A percentile compares a stretch with the other conserved stretches of the same genome.
phyloP scores from a whole-genome alignment of 2,329 filamentous ascomycete genomes.

The Fusarium sp. region DNA sequence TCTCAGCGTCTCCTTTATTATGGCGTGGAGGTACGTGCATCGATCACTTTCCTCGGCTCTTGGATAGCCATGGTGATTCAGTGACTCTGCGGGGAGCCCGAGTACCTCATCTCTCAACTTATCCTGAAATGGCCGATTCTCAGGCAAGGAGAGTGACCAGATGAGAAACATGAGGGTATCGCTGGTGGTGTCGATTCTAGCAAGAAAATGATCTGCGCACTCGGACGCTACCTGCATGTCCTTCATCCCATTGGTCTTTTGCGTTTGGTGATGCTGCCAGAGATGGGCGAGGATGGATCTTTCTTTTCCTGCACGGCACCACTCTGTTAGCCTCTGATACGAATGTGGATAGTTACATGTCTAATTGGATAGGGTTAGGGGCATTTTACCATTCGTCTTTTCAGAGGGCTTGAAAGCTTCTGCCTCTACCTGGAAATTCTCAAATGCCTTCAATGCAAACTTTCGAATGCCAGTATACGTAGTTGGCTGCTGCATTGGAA shows the following conservation, averaged over 20 bases:
- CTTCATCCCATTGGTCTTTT: conserved; percentile 43
- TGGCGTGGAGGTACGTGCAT: conserved; percentile 57
- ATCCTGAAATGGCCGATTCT: conserved; percentile 55
- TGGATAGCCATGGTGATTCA: conserved; percentile 42
- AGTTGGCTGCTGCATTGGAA: conserved; percentile 33
- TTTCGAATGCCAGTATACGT: conserved; percentile 29
- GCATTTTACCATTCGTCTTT: neutral
- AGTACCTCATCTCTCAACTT: conserved; percentile 56
- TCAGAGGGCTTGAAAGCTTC: neutral
- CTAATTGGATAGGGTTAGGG: neutral
- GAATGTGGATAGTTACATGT: neutral
- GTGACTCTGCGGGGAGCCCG: neutral
- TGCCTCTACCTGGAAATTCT: conserved; percentile 10
- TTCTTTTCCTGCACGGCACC: neutral
- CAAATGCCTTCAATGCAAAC: conserved; percentile 21
- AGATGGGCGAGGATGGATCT: conserved; percentile 51
- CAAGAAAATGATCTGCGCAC: conserved; percentile 63
- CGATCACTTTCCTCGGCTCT: conserved; percentile 50
- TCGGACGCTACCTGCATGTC: conserved; percentile 63
- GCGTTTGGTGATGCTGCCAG: conserved; percentile 46
- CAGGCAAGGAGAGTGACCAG: conserved; percentile 59
- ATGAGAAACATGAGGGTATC: conserved; percentile 63
- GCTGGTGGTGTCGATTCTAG: conserved; percentile 64
- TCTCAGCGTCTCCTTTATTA: conserved; percentile 62
- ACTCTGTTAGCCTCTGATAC: neutral